Evolutionary conservation across 768 basidiomycete genomes (phyloP).

Genomic region (Russula sp.): DNA sequence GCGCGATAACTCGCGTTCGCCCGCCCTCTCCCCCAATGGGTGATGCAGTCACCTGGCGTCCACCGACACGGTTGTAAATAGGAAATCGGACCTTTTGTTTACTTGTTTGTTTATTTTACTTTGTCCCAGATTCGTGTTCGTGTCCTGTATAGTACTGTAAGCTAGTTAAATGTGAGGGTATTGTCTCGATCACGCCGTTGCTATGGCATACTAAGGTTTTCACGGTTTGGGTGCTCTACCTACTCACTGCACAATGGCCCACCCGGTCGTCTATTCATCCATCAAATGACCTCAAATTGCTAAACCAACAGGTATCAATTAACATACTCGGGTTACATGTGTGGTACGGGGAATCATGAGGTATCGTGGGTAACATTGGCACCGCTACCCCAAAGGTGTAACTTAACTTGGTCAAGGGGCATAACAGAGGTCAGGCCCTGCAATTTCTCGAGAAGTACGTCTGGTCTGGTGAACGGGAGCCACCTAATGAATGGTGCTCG

Average conservation of each 20-base stretch:
- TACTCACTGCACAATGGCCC: neutral
- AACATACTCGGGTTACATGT: too few relatives aligned
- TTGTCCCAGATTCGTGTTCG: neutral
- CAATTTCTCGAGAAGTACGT: too few relatives aligned
- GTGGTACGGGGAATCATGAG: too few relatives aligned
- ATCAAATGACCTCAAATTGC: too few relatives aligned
- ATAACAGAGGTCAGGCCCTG: too few relatives aligned
- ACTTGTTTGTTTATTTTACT: neutral
- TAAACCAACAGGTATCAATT: too few relatives aligned
- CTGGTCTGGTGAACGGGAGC: too few relatives aligned
- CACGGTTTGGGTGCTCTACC: neutral
- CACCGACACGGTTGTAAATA: slow-evolving; percentile 5
- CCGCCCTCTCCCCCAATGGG: slow-evolving; percentile 10
- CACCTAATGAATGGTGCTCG: neutral
- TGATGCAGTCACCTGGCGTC: slow-evolving; percentile 26
- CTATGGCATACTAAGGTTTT: neutral
- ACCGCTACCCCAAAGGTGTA: too few relatives aligned
- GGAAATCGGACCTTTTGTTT: neutral
- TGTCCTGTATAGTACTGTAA: neutral
- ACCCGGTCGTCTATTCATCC: too few relatives aligned
- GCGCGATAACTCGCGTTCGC: neutral
- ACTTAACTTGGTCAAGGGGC: too few relatives aligned
- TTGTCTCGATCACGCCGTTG: neutral
- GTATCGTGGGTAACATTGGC: too few relatives aligned
- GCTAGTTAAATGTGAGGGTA: neutral